These are phyloP conservation scores for Globisporangium heterothallicum DNA, from an alignment of 352 stramenopile genomes.

Conservation along the genomic window DNA sequence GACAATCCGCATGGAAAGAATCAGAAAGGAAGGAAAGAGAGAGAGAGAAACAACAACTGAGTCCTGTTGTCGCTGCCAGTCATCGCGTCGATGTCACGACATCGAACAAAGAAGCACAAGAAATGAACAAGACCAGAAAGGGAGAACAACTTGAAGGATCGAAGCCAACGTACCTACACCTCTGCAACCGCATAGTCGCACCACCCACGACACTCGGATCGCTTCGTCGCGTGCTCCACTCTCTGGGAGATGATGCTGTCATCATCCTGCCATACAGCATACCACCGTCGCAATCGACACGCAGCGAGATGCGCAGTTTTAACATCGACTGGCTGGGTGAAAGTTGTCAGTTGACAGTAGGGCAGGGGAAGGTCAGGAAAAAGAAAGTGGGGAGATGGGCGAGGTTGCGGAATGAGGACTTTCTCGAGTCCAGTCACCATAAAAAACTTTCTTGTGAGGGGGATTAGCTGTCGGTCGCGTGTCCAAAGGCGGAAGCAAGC, in stretches of 20 bases:
- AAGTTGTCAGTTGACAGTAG: background rate
- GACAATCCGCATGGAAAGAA: no score
- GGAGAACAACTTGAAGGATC: background rate
- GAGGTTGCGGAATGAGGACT: constrained; percentile 3
- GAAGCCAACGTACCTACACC: no score
- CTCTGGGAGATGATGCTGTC: no score
- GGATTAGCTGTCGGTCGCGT: background rate
- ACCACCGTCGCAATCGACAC: background rate
- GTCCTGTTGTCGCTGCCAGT: no score
- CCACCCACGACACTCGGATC: no score
- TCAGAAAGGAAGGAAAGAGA: no score
- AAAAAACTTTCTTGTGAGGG: constrained; percentile 8
- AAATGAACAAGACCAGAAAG: no score
- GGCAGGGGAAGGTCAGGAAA: background rate
- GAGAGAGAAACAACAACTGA: no score
- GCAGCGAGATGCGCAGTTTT: background rate
- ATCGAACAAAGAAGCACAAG: no score
- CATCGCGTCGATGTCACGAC: background rate
- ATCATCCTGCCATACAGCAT: background rate
- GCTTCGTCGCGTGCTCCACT: no score
- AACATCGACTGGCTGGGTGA: background rate
- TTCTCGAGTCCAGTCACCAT: constrained; percentile 2
- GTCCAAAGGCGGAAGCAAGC: background rate
- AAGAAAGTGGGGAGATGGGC: background rate
- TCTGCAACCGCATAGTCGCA: background rate